A percentile compares a stretch with the other conserved stretches of the same genome.
phyloP scores from a whole-genome alignment of 2,329 filamentous ascomycete genomes.

The Tympanopsis confertula region DNA sequence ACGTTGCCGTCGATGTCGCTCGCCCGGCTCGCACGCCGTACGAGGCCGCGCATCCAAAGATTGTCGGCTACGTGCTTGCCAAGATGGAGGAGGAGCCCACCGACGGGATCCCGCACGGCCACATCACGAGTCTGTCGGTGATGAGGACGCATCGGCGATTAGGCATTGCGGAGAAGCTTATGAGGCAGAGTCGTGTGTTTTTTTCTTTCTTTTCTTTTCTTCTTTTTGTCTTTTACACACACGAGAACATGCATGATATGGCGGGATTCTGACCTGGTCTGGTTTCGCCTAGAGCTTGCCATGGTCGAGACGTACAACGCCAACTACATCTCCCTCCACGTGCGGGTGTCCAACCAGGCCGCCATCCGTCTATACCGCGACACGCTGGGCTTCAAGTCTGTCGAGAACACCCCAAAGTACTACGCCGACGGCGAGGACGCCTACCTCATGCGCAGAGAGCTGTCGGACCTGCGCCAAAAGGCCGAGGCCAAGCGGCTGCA shows the following conservation, averaged over 20 bases:
- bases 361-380: constrained; percentile 87
- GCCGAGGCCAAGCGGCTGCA: too few relatives aligned
- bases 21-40: constrained; percentile 67
- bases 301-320: constrained; percentile 94
- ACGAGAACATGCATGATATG: too few relatives aligned
- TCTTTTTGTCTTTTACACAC: neutral
- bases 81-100: constrained; percentile 98
- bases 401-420: constrained; percentile 79
- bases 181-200: constrained; percentile 81
- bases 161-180: constrained; percentile 91
- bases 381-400: constrained; percentile 78
- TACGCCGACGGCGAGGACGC: constrained; percentile 98
- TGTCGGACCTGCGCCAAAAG: constrained; percentile 43
- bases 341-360: constrained; percentile 84
- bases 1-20: constrained; percentile 86
- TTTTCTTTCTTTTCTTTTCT: constrained; percentile 4
- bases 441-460: constrained; percentile 82
- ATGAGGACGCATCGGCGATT: constrained; percentile 90
- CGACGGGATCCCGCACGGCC: constrained; percentile 83
- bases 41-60: constrained; percentile 72
- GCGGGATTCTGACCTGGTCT: neutral
- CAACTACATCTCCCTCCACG: constrained; percentile 88
- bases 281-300: constrained; percentile 55
- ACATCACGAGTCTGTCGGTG: constrained; percentile 89
- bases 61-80: constrained; percentile 96